Evolutionary conservation across 257 asterid genomes (phyloP), one percentile per base, ranked within the genome.

Genomic region (Solanum boliviense): DNA sequence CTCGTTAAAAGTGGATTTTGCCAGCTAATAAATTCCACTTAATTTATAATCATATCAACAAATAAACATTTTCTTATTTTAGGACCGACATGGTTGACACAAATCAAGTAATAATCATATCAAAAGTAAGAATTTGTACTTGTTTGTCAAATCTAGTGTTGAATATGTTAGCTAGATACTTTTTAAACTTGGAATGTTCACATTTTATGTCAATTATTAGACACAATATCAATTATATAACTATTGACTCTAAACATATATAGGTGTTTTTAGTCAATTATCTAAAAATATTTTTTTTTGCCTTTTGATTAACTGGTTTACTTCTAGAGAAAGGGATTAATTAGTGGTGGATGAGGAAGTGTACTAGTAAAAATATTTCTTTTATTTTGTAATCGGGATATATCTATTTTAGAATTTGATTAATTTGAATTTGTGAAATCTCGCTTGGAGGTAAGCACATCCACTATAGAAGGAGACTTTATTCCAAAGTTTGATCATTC

Each of bases 401-500:
- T 70, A 70, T 70, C 9, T 15, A 5, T 15, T 15, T 13, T 31
- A 7, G 0, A 34, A 70, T 0, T 70, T 1, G 32, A 15, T 29
- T 1, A 31, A 7, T 71, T 15, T 71, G 0, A 0, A 7, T 3
- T 31, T 31, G n/a, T 7, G 13, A 71, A 31, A 3, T 71, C 5
- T 16, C 0, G 4, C 0, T 31, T 7, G 41, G 7, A 71, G 25
- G 13, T 71, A 4, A 16, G 0, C 0, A 4, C 3, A 1, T 1
- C 2, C 3, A 70, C 4, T 31, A 15, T 1, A 20, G 3, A 70
- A 29, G 10, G 1, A 5, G 0, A 70, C 3, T 70, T 31, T 16
- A 70, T 68, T 29, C 2, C 11, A 68, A 6, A 67, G 1, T 3
- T 25, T 2, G 1, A 56, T 56, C 25, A 20, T 56, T 56, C 1